Percentiles rank a stretch among this genome's conserved stretches.
Evolutionary conservation across 2,329 filamentous ascomycete species (phyloP).

Genomic region (Penicillium crustosum): DNA sequence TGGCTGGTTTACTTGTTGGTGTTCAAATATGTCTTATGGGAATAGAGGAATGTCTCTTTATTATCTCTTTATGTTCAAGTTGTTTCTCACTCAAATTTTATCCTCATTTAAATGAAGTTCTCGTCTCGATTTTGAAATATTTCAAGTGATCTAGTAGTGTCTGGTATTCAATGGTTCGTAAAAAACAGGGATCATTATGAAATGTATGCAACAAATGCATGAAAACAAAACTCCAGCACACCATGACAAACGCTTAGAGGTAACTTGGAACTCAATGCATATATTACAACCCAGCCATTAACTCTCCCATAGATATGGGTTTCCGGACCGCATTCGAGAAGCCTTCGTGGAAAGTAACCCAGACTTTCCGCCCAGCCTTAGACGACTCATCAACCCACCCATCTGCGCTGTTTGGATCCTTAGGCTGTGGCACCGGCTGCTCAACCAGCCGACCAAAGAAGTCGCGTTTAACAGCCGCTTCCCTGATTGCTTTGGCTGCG

Average conservation of each 20-base stretch:
- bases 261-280: background rate
- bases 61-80: background rate
- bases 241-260: slow-evolving; percentile 5
- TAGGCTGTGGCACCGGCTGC: slow-evolving; percentile 41
- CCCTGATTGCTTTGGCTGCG: slow-evolving; percentile 25
- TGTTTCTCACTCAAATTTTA: background rate
- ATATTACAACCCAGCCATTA: slow-evolving; percentile 55
- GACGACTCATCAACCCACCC: slow-evolving; percentile 36
- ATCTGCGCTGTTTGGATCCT: slow-evolving; percentile 37
- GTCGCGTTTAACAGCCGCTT: slow-evolving; percentile 63
- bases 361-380: slow-evolving; percentile 61
- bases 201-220: background rate
- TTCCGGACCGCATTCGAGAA: slow-evolving; percentile 91
- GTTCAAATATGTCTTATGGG: background rate
- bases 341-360: slow-evolving; percentile 88
- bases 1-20: background rate
- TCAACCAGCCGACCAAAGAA: slow-evolving; percentile 78
- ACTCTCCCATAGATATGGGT: slow-evolving; percentile 75
- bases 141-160: background rate
- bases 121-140: background rate
- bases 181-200: background rate
- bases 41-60: background rate
- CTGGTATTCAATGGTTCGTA: background rate
- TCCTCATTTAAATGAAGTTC: background rate
- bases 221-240: background rate